phyloP scores from a whole-genome alignment of 2,329 filamentous ascomycete genomes.

The Diaporthe sp. region DNA sequence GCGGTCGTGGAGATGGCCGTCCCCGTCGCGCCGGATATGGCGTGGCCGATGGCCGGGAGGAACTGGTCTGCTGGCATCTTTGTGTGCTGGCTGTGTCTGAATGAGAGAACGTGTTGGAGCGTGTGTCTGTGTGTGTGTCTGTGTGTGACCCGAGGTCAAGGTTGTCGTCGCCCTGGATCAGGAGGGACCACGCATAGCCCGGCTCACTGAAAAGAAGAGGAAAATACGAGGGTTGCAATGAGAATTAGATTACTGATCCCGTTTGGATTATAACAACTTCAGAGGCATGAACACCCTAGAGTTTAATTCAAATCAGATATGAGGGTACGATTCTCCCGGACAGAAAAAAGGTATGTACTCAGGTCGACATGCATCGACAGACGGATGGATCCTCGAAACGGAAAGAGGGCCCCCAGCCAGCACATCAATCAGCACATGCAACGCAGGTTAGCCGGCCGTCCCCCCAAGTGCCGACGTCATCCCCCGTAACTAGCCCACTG shows the following conservation, averaged over 20 bases:
- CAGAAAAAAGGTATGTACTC: neutral
- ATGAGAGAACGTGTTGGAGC: neutral
- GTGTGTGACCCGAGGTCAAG: neutral
- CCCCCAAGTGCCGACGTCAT: conserved; percentile 19
- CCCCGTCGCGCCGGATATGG: conserved; percentile 82
- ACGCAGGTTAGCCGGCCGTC: neutral
- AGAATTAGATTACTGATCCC: neutral
- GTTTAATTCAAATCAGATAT: neutral
- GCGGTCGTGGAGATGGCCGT: conserved; percentile 83
- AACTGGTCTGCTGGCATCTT: conserved; percentile 47
- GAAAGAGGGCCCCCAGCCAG: conserved; percentile 3
- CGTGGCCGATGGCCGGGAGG: conserved; percentile 85
- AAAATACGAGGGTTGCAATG: neutral
- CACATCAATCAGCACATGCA: conserved; percentile 10
- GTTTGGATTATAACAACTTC: neutral
- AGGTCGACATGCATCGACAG: neutral
- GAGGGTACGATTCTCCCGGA: neutral
- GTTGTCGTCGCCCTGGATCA: neutral
- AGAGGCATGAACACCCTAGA: neutral
- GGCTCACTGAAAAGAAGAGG: neutral
- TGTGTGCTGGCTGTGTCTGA: neutral
- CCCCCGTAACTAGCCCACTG: conserved; percentile 9
- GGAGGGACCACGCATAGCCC: neutral
- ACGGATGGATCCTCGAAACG: neutral
- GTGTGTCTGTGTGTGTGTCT: neutral